Evolutionary conservation across 768 basidiomycete species (phyloP).

Genomic region (Tephrocybe rancida): DNA sequence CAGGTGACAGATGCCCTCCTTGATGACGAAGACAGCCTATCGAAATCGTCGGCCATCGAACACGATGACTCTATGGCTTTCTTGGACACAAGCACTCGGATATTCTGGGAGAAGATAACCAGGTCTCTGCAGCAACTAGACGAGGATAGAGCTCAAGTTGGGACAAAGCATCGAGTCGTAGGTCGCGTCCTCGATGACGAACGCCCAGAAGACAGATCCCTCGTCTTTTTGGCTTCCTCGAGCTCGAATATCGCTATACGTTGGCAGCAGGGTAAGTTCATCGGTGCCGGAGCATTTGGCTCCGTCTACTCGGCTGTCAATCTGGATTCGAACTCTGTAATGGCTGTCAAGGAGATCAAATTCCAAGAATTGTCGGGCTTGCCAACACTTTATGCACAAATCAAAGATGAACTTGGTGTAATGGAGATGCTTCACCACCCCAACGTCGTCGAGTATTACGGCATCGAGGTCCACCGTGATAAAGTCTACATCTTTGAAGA

Average conservation of each 20-base stretch:
- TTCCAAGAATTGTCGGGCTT: slow-evolving; percentile 91
- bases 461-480: slow-evolving; percentile 98
- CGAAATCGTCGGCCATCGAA: slow-evolving; percentile 32
- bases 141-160: slow-evolving; percentile 55
- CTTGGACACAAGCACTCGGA: slow-evolving; percentile 64
- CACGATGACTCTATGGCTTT: slow-evolving; percentile 48
- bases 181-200: slow-evolving; percentile 95
- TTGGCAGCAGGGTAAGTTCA: slow-evolving; percentile 98
- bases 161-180: slow-evolving; percentile 71
- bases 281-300: slow-evolving; percentile 98
- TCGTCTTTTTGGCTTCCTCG: slow-evolving; percentile 95
- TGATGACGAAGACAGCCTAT: slow-evolving; percentile 54
- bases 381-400: slow-evolving; percentile 87
- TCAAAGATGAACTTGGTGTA: slow-evolving; percentile 93
- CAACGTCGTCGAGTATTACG: slow-evolving; percentile 98
- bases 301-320: slow-evolving; percentile 99
- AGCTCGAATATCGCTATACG: slow-evolving; percentile 93
- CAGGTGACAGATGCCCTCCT: slow-evolving; percentile 48
- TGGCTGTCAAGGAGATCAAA: slow-evolving; percentile 99
- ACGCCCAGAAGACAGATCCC: slow-evolving; percentile 89
- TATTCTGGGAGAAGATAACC: slow-evolving; percentile 75
- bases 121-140: slow-evolving; percentile 68
- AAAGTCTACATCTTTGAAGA: slow-evolving; percentile 99
- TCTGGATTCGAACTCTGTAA: slow-evolving; percentile 90
- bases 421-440: slow-evolving; percentile 99